Conservation (phyloP, 2,329 filamentous ascomycete species). For the Hymenoscyphus fructigenus region DNA sequence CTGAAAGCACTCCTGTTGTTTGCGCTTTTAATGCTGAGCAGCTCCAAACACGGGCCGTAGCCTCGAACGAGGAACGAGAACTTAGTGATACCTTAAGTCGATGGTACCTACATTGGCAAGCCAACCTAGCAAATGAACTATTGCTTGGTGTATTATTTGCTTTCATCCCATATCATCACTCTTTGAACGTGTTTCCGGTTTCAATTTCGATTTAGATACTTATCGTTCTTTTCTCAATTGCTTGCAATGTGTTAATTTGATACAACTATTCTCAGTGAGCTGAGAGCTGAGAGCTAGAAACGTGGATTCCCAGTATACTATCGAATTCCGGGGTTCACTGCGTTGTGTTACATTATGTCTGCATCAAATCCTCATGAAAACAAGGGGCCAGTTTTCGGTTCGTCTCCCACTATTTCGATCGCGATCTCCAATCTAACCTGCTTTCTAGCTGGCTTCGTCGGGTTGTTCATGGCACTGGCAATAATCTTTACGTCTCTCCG, state of each 20-base stretch:
- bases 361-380: constrained; percentile 8
- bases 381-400: constrained; percentile 22
- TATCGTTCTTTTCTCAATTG: neutral
- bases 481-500: constrained; percentile 29
- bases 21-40: neutral
- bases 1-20: neutral
- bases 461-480: constrained; percentile 25
- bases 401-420: neutral
- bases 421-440: neutral
- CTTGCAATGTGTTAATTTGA: neutral
- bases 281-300: neutral
- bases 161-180: neutral
- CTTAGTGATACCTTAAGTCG: neutral
- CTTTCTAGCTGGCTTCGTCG: constrained; percentile 21
- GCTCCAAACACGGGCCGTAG: neutral
- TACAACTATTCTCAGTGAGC: neutral
- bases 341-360: neutral
- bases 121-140: neutral
- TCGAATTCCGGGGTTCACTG: neutral
- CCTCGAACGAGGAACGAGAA: neutral
- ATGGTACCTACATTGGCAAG: neutral
- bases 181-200: neutral
- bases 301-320: neutral
- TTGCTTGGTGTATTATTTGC: neutral
- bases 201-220: neutral